phyloP scores from a whole-genome alignment of 2,329 filamentous ascomycete species.

The Bipolaris cookei region DNA sequence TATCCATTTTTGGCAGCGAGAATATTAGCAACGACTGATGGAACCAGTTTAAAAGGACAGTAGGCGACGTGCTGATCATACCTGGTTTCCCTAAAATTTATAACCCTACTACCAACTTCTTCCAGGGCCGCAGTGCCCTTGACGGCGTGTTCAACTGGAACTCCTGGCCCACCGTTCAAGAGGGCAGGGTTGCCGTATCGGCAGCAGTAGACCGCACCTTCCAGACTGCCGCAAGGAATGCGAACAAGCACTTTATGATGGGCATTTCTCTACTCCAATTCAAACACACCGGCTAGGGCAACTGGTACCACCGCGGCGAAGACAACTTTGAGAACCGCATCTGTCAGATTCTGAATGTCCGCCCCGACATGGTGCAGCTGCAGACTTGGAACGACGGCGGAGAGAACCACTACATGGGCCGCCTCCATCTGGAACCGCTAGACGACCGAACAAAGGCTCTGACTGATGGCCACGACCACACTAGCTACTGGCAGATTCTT shows the following conservation, averaged over 20 bases:
- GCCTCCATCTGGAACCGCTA: slow-evolving; percentile 48
- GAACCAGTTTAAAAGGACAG: slow-evolving; percentile 32
- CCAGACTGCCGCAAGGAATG: slow-evolving; percentile 36
- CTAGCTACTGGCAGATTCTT: slow-evolving; percentile 46
- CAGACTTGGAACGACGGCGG: slow-evolving; percentile 54
- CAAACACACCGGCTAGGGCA: slow-evolving; percentile 45
- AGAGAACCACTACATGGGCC: slow-evolving; percentile 52
- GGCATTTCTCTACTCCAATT: slow-evolving; percentile 49
- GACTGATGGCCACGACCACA: slow-evolving; percentile 44
- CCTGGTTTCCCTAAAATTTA: slow-evolving; percentile 38
- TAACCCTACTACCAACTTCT: slow-evolving; percentile 29
- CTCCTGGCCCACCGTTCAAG: slow-evolving; percentile 38
- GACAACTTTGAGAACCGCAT: slow-evolving; percentile 45
- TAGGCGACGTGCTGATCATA: slow-evolving; percentile 40
- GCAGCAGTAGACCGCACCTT: slow-evolving; percentile 37
- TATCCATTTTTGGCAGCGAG: slow-evolving; percentile 45
- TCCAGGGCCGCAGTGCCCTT: slow-evolving; percentile 31
- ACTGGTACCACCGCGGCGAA: slow-evolving; percentile 50
- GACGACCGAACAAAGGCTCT: slow-evolving; percentile 32
- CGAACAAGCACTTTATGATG: slow-evolving; percentile 51
- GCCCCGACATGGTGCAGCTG: slow-evolving; percentile 50
- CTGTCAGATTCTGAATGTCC: slow-evolving; percentile 37
- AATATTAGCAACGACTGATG: slow-evolving; percentile 25
- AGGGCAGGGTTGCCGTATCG: slow-evolving; percentile 35
- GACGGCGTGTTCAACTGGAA: slow-evolving; percentile 51